A percentile compares a stretch with the other conserved stretches of the same genome.
These are phyloP conservation scores for Neocatenulostroma microsporum DNA, from an alignment of 2,329 filamentous ascomycete species.

Conservation along the genomic window DNA sequence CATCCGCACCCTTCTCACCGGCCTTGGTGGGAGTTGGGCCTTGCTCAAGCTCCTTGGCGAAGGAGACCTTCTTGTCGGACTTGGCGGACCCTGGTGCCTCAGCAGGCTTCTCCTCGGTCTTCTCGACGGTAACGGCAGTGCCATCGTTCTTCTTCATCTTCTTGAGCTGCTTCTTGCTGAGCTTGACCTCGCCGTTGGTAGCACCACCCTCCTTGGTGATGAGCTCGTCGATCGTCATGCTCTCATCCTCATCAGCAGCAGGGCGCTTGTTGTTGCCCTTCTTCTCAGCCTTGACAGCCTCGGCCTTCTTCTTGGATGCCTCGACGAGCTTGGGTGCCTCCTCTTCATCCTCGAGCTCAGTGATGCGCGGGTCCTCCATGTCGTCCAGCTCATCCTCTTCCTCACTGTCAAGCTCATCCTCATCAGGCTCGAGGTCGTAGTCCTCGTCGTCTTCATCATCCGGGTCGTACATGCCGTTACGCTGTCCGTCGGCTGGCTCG, in stretches of 20 bases:
- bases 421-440: conserved; percentile 71
- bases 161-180: conserved; percentile 96
- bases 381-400: conserved; percentile 45
- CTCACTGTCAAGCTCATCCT: conserved; percentile 34
- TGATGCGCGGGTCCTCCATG: conserved; percentile 70
- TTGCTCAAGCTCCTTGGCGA: conserved; percentile 97
- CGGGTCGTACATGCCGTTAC: conserved; percentile 53
- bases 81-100: conserved; percentile 45
- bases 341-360: conserved; percentile 72
- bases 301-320: conserved; percentile 64
- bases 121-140: conserved; percentile 56
- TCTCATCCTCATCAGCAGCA: conserved; percentile 60
- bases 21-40: conserved; percentile 67
- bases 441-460: conserved; percentile 51
- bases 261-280: conserved; percentile 80
- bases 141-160: conserved; percentile 99
- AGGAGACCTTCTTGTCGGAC: conserved; percentile 92
- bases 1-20: conserved; percentile 31
- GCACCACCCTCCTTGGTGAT: conserved; percentile 61
- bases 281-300: conserved; percentile 44
- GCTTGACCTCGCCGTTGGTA: conserved; percentile 59
- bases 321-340: conserved; percentile 49
- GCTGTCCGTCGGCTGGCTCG: conserved; percentile 55
- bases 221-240: conserved; percentile 65
- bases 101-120: conserved; percentile 49